Conservation (phyloP, 139 green algal genomes). For the Dunaliella sp. region DNA sequence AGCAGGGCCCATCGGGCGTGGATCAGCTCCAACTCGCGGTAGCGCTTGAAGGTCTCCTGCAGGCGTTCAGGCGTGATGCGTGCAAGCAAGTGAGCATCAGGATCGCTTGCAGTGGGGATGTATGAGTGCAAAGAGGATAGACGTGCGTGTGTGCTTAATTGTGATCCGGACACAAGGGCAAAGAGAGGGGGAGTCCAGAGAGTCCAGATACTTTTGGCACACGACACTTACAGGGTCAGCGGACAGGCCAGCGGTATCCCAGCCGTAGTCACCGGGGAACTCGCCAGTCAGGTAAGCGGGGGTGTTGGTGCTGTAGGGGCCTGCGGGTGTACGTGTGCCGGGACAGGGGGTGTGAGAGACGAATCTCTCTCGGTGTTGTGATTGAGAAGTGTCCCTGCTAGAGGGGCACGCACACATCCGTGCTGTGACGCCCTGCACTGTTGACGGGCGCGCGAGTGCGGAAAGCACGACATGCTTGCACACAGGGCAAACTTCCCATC, state of each 20-base stretch:
- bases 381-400: no score
- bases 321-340: constrained; percentile 33
- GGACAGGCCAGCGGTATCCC: constrained; percentile 91
- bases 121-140: neutral
- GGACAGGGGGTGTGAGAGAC: no score
- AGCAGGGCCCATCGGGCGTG: constrained; percentile 88
- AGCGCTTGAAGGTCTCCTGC: constrained; percentile 87
- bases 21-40: constrained; percentile 73
- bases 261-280: constrained; percentile 87
- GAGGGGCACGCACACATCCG: no score
- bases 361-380: no score
- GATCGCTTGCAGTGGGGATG: neutral
- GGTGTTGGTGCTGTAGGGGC: constrained; percentile 73
- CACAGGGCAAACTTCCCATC: no score
- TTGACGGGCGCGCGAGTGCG: no score
- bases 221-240: constrained; percentile 81
- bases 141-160: neutral
- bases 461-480: no score
- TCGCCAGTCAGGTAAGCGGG: constrained; percentile 84
- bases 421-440: no score
- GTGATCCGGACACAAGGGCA: no score
- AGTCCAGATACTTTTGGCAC: no score
- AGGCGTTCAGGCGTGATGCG: no score
- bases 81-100: neutral
- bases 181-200: no score